Percentiles rank a stretch among this genome's conserved stretches.
phyloP scores from a whole-genome alignment of 129 eudicot species.

The Flaveria linearis region DNA sequence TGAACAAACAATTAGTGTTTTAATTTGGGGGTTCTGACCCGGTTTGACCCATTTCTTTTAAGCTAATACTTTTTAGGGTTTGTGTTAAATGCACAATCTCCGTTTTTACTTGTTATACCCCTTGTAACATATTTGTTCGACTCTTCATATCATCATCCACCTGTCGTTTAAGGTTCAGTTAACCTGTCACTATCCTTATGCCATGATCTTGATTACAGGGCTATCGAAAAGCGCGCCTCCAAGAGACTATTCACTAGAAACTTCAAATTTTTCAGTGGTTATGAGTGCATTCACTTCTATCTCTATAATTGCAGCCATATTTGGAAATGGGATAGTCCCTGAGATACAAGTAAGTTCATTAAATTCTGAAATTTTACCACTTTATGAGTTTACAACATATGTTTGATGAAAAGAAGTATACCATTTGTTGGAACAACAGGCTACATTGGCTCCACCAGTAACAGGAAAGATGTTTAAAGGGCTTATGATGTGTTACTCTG shows the following conservation, averaged over 20 bases:
- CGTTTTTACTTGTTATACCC: too few species aligned
- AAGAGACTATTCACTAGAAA: slow-evolving; percentile 74
- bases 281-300: slow-evolving; percentile 83
- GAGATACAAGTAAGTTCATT: slow-evolving; percentile 45
- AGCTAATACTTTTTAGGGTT: background rate
- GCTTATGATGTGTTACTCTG: slow-evolving; percentile 76
- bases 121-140: too few species aligned
- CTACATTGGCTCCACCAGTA: slow-evolving; percentile 95
- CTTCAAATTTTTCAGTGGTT: slow-evolving; percentile 46
- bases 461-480: slow-evolving; percentile 96
- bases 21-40: background rate
- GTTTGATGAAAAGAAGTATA: background rate
- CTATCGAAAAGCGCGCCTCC: slow-evolving; percentile 63
- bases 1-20: background rate
- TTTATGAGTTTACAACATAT: background rate
- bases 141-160: too few species aligned
- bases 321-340: slow-evolving; percentile 93
- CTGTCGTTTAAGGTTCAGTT: too few species aligned
- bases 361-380: background rate
- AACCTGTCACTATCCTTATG: too few species aligned
- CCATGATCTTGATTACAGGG: slow-evolving; percentile 38
- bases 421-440: slow-evolving; percentile 44
- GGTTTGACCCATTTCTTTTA: background rate
- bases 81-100: too few species aligned
- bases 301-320: slow-evolving; percentile 88